Evolutionary conservation across 73 alveolate genomes (phyloP).

Genomic region (Paramecium primaurelia): DNA sequence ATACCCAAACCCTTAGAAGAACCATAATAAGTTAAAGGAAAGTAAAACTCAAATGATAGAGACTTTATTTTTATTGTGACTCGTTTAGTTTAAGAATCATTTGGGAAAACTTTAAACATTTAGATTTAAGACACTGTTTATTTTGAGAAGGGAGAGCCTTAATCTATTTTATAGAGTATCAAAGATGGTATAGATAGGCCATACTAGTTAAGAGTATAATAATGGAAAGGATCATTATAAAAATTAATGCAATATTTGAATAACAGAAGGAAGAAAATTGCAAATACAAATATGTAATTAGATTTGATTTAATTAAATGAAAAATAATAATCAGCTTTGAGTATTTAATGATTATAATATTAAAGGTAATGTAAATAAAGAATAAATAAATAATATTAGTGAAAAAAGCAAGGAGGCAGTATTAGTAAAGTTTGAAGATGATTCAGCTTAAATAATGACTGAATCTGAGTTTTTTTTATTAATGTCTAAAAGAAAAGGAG

Average conservation of each 20-base stretch:
- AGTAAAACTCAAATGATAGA: background rate
- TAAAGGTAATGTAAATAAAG: background rate
- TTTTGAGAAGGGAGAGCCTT: conserved; percentile 1
- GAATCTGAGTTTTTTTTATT: background rate
- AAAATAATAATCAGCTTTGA: background rate
- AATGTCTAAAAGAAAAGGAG: conserved; percentile 9
- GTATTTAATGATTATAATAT: background rate
- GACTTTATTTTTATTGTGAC: conserved; percentile 16
- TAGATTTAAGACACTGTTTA: background rate
- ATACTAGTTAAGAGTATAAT: background rate
- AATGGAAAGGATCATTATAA: background rate
- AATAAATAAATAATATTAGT: background rate
- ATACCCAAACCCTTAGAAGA: background rate
- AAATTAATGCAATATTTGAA: background rate
- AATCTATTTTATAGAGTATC: background rate
- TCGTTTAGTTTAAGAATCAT: background rate
- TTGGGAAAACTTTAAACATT: background rate
- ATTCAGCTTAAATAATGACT: background rate
- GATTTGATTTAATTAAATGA: background rate
- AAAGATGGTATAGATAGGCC: conserved; percentile 39
- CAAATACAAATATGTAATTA: background rate
- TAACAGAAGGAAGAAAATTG: conserved; percentile 1
- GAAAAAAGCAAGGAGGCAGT: conserved; percentile 20
- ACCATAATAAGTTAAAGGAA: background rate
- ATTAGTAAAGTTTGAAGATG: background rate